Base-by-base conservation (phyloP, 2,329 filamentous ascomycete species). In the Cryphonectria japonica region DNA sequence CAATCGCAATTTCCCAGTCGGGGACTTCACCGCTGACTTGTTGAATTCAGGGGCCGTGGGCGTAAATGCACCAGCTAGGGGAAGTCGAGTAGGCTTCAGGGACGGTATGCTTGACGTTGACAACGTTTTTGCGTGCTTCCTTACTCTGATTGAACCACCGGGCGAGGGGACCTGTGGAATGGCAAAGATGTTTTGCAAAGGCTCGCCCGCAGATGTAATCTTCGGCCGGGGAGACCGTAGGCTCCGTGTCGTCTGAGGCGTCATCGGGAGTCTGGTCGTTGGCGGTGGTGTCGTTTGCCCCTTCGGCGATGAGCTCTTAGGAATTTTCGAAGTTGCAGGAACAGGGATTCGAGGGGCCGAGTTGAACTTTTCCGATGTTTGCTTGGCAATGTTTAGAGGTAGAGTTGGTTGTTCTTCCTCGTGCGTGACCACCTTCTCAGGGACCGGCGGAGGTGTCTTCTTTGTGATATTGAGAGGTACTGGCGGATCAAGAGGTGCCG, bases 1-100 rank as follows among this genome's bases (percentile, higher is more conserved):
- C 14, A 93, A 85, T 14, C 92, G 89, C 46, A 93, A 83, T 75
- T 89, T 91, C 66, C 81, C 82, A 14, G 74, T 76, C 66, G 69
- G 37, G 0, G 75, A 60, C 68, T 82, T 85, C n/a, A 77, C 79
- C 22, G 78, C 77, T n/a, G 79, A 77, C 50, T 80, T 76, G 34
- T 64, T 67, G 14, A 67, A 63, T 7, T 73, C 71, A 11, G 61
- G 14, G 46, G 59, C 32, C 7, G 75, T 76, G 13, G 77, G 75
- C 8, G 75, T 77, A 5, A 79, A 77, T 2, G 72, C 70, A 4
- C 73, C 77, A 73, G 74, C 72, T 9, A 65, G 71, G 7, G 75
- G 74, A 13, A 75, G 81, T 71, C 76, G 82, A 59, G 82, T 77
- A 0, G 85, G 80, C 71, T 80, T 85, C 3, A 90, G 79, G 1